Evolutionary conservation across 2,329 filamentous ascomycete genomes (phyloP).

Genomic region (Phialocephala sp.): DNA sequence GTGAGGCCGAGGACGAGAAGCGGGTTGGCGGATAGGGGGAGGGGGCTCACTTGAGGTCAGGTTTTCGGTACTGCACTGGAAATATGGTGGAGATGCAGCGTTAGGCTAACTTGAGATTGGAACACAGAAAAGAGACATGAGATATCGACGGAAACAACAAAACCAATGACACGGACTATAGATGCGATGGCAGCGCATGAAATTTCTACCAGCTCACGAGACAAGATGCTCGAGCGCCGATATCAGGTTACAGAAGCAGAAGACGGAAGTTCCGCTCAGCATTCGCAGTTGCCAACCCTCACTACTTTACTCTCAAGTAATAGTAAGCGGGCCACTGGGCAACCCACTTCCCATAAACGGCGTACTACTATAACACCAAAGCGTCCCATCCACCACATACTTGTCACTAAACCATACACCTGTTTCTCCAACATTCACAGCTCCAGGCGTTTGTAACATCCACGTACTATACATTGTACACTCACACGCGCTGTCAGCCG

Average conservation of each 20-base stretch:
- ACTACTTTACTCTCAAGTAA: neutral
- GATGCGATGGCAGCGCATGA: too few species aligned
- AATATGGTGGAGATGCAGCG: neutral
- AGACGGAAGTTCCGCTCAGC: too few species aligned
- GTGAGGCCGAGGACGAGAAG: neutral
- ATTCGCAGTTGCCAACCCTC: neutral
- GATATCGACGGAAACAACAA: too few species aligned
- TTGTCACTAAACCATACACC: slow-evolving; percentile 1
- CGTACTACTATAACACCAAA: slow-evolving; percentile 1
- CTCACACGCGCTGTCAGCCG: neutral
- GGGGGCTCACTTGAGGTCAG: neutral
- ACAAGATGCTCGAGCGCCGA: too few species aligned
- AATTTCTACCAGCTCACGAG: too few species aligned
- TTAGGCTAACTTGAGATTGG: too few species aligned
- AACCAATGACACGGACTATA: too few species aligned
- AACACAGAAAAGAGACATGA: too few species aligned
- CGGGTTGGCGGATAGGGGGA: neutral
- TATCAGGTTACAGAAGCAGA: too few species aligned
- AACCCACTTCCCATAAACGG: slow-evolving; percentile 1
- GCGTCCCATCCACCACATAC: neutral
- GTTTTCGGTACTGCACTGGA: neutral
- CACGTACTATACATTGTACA: neutral
- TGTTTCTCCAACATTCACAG: neutral
- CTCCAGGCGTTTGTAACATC: neutral
- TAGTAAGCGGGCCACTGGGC: neutral